Percentiles rank a stretch among this genome's conserved stretches.
Evolutionary conservation across 495 filamentous ascomycete genomes (phyloP).

Genomic region (Daldinia vernicosa): DNA sequence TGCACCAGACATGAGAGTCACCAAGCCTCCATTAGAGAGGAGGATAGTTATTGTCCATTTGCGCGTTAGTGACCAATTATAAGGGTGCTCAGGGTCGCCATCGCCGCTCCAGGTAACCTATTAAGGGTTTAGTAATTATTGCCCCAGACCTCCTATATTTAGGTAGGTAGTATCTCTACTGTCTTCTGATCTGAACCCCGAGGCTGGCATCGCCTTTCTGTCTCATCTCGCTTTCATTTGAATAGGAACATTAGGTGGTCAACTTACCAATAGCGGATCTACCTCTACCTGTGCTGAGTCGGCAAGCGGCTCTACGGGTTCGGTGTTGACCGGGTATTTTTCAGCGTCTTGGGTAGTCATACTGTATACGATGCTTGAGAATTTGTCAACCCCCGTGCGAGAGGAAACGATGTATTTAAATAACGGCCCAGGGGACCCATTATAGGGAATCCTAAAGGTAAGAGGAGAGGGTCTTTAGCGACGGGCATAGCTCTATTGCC

Average conservation of each 20-base stretch:
- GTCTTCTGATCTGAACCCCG: not conserved
- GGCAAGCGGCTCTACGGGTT: not conserved
- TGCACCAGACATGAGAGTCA: constrained; percentile 71
- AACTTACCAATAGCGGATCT: constrained; percentile 16
- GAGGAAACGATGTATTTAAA: not conserved
- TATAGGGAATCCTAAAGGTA: not conserved
- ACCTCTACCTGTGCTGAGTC: not conserved
- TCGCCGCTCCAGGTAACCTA: constrained; percentile 25
- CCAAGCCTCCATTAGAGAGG: constrained; percentile 61
- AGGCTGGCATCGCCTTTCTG: not conserved
- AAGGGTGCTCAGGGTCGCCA: constrained; percentile 64
- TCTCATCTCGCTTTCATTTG: not conserved
- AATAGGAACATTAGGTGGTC: not conserved
- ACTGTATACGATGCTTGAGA: not conserved
- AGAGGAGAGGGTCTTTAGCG: not conserved
- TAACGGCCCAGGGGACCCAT: not conserved
- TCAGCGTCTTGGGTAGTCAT: constrained; percentile 9
- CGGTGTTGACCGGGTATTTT: not conserved
- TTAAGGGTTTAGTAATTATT: not conserved
- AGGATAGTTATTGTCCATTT: constrained; percentile 72
- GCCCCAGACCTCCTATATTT: not conserved
- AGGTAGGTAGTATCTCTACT: not conserved
- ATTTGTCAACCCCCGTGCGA: not conserved
- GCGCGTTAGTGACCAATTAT: constrained; percentile 63
- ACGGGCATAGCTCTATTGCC: not conserved